These are phyloP conservation scores for Lycium ferocissimum DNA, from an alignment of 257 asterid genomes.

Conservation along the genomic window DNA sequence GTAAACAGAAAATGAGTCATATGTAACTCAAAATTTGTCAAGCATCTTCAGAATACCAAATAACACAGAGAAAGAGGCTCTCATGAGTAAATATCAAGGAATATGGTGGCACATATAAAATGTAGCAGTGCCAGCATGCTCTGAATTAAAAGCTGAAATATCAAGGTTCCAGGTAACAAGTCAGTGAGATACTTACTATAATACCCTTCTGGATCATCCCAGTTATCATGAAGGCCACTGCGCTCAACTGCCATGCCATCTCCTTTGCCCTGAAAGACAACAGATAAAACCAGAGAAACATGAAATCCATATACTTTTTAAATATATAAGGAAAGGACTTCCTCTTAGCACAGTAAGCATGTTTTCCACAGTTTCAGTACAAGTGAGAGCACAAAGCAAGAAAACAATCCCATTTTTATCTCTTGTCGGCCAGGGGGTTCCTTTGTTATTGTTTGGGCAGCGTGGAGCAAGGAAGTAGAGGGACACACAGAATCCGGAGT, in stretches of 20 bases:
- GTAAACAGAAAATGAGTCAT: not conserved
- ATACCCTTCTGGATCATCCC: slow-evolving; percentile 99
- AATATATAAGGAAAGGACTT: not conserved
- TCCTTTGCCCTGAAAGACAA: slow-evolving; percentile 68
- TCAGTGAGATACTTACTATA: slow-evolving; percentile 61
- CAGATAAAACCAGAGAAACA: slow-evolving; percentile 20
- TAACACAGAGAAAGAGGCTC: not conserved
- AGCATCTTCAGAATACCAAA: not conserved
- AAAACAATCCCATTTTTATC: not conserved
- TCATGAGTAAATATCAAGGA: slow-evolving; percentile 5
- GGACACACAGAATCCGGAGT: not conserved
- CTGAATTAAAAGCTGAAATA: not conserved
- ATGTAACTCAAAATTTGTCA: not conserved
- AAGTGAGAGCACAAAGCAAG: not conserved
- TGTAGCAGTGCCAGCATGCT: not conserved
- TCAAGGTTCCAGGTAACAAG: not conserved
- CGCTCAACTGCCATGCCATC: slow-evolving; percentile 76
- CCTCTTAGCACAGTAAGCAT: not conserved
- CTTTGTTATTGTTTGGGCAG: not conserved
- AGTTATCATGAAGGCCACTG: slow-evolving; percentile 83
- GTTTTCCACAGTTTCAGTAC: not conserved
- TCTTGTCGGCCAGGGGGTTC: not conserved
- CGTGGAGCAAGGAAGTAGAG: not conserved
- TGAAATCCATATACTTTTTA: not conserved
- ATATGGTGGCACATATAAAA: not conserved